phyloP scores from a whole-genome alignment of 306 rosid genomes.

The Casuarina glauca region DNA sequence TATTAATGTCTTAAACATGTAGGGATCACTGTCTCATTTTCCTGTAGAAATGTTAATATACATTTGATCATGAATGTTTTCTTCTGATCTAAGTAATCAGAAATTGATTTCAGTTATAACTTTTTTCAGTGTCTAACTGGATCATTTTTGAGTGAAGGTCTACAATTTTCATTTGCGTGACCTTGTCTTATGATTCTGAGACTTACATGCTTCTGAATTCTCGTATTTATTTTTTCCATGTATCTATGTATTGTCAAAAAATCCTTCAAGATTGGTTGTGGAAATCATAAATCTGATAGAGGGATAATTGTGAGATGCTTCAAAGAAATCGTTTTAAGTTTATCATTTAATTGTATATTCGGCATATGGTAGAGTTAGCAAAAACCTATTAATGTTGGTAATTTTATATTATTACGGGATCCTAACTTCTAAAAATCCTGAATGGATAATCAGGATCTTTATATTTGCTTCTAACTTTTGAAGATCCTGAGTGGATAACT shows the following conservation, averaged over 20 bases:
- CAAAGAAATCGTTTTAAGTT: background rate
- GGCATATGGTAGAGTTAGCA: background rate
- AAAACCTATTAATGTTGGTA: background rate
- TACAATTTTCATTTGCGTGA: background rate
- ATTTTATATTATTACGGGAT: background rate
- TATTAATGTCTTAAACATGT: background rate
- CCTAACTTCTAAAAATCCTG: background rate
- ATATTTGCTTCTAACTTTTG: background rate
- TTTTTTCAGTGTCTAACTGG: background rate
- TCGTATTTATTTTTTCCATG: too few species aligned
- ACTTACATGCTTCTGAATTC: background rate
- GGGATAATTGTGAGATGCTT: background rate
- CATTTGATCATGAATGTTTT: background rate
- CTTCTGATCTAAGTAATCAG: background rate
- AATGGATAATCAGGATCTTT: background rate
- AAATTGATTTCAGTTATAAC: background rate
- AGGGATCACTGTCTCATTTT: background rate
- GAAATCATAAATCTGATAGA: background rate
- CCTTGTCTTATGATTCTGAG: background rate
- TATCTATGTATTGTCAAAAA: background rate
- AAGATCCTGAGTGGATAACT: background rate
- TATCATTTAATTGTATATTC: background rate
- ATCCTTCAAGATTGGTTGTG: background rate
- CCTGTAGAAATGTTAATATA: background rate
- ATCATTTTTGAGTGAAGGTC: too few species aligned